phyloP scores from a whole-genome alignment of 768 basidiomycete species.

The Pleurotus platypus region DNA sequence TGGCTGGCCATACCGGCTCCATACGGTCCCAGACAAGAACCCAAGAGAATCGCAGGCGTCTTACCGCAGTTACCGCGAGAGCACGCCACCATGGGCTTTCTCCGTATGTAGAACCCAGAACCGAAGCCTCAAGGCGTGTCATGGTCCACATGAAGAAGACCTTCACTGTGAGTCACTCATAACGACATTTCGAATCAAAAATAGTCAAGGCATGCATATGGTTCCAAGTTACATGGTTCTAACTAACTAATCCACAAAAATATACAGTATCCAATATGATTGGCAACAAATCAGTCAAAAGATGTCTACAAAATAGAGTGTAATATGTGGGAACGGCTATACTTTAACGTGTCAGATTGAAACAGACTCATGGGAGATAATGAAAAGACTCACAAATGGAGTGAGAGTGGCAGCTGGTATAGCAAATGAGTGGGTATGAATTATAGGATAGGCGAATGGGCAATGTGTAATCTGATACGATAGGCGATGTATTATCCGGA shows the following conservation, averaged over 20 bases:
- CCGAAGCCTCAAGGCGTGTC: background rate
- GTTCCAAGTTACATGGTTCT: background rate
- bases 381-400: conserved; percentile 18
- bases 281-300: background rate
- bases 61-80: background rate
- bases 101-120: background rate
- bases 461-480: background rate
- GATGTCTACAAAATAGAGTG: conserved; percentile 1
- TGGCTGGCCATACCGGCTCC: conserved; percentile 1
- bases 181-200: background rate
- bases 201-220: background rate
- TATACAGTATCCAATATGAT: background rate
- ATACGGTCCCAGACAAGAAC: background rate
- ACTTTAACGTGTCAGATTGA: conserved; percentile 3
- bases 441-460: conserved; percentile 13
- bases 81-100: background rate
- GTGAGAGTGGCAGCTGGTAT: conserved; percentile 27
- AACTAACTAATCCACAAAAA: background rate
- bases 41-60: background rate
- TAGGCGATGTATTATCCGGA: background rate
- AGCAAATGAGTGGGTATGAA: conserved; percentile 34
- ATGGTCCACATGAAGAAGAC: background rate
- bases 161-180: background rate
- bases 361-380: background rate
- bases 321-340: conserved; percentile 3